phyloP scores from a whole-genome alignment of 2,329 filamentous ascomycete species.

The Scedosporium aurantiacum region DNA sequence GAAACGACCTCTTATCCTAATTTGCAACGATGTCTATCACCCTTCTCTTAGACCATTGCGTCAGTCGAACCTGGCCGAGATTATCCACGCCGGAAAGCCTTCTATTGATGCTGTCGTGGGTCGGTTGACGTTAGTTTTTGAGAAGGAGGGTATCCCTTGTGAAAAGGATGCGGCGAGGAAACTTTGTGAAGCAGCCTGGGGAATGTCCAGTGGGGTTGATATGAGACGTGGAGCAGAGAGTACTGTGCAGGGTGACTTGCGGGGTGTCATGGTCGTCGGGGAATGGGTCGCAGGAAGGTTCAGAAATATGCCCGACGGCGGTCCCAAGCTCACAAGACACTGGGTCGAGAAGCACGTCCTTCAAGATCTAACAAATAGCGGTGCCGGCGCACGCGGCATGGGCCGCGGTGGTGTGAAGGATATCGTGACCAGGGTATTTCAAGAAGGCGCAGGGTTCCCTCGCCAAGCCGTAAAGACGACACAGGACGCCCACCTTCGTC shows the following conservation, averaged over 20 bases:
- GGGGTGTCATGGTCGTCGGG: constrained; percentile 74
- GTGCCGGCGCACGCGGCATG: constrained; percentile 58
- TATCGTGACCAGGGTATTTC: constrained; percentile 67
- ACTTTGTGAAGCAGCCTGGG: constrained; percentile 74
- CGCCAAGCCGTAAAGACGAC: constrained; percentile 39
- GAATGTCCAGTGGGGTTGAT: constrained; percentile 62
- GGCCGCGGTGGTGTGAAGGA: constrained; percentile 64
- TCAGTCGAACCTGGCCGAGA: constrained; percentile 75
- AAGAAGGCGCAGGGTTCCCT: constrained; percentile 68
- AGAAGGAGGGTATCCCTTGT: constrained; percentile 77
- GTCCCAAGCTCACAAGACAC: constrained; percentile 50
- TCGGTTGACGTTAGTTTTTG: constrained; percentile 73
- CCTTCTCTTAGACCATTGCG: constrained; percentile 75
- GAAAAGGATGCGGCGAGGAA: constrained; percentile 83
- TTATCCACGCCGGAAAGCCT: constrained; percentile 85
- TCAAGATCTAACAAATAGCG: constrained; percentile 56
- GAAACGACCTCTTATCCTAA: constrained; percentile 78
- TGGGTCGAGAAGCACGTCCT: constrained; percentile 69
- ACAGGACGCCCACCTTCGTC: constrained; percentile 14
- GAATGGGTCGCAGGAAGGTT: constrained; percentile 76
- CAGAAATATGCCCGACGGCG: constrained; percentile 29
- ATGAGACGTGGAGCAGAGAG: constrained; percentile 56
- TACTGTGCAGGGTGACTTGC: constrained; percentile 61
- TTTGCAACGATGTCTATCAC: constrained; percentile 97
- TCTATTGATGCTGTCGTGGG: constrained; percentile 74